Base-by-base conservation (phyloP, 306 rosid genomes). In the Quercus parvula region DNA sequence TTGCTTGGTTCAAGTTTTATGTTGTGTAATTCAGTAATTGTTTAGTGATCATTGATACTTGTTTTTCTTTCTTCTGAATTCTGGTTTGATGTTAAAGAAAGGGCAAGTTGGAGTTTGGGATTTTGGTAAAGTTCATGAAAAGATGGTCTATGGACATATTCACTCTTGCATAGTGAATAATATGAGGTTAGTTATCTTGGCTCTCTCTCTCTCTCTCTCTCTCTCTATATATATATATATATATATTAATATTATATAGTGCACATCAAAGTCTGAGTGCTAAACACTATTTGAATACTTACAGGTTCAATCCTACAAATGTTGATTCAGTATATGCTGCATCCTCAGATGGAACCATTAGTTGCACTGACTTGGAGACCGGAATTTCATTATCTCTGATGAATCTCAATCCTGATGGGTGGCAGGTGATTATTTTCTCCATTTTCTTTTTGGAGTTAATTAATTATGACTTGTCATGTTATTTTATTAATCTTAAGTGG, bases 41-140 rank as follows among this genome's bases (percentile, higher is more conserved):
- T 57, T 78, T 78, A 25, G 70, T 44, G 57, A 33, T 64, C 1
- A 15, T 15, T 75, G 69, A 82, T 70, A 68, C 41, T 81, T 76
- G 73, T 75, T 72, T 57, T 79, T 30, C 5, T 67, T 69, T 72
- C 24, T 49, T 49, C 54, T 49, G 54, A 49, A 49, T 10, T 24
- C 15, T 81, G 82, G 52, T 79, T 75, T 81, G 58, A 75, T 77
- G 61, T 30, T 75, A 71, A 86, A 94, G 98, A 94, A 91, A 92
- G 98, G 98, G 76, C 98, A 94, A 87, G 86, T 94, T 87, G 98
- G 98, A 86, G 91, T 94, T 49, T 94, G 98, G 98, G 97, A 94
- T 84, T 94, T 86, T 69, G 87, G 17, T 63, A 92, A 85, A 77
- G 94, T 94, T 33, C 75, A 92, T n/a, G 98, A 94, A 86, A 92